Base-by-base conservation (phyloP, 163 green algal genomes). In the Trebouxia gelatinosa region DNA sequence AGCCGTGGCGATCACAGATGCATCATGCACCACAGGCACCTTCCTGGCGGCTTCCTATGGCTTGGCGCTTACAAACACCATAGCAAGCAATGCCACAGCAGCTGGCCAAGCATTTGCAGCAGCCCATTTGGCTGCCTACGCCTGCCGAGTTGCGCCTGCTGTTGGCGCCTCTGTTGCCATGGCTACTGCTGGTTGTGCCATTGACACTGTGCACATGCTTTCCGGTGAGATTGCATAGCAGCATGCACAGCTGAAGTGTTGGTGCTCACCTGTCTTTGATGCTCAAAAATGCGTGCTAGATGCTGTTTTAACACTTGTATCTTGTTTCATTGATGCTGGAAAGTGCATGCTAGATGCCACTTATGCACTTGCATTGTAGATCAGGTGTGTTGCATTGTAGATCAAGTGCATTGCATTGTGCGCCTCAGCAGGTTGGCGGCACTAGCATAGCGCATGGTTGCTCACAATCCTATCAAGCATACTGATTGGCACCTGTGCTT, bases 21-120 rank as follows among this genome's bases (percentile, higher is more conserved):
- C 35, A 1, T n/a, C 35, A 21, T 72, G 64, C 64, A 72, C 26
- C 21, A 51, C 31, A 21, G 38, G 35, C 7, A 72, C 35, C 1
- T 72, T 72, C 35, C 19, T 72, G 31, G 35, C 64, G 21, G 64
- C 64, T 34, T 37, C 50, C 3, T 72, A 72, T 32, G 35, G 35
- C 5, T 11, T 72, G 37, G 64, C 64, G 26, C 37, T 72, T 21
- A 37, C 35, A 29, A 5, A 21, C 21, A 32, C n/a, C 19, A 72
- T 72, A 31, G 26, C 35, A 37, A 31, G 23, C 3, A 72, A 72
- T 6, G 6, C 31, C 21, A 72, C 64, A 26, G 64, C 64, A 19
- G 64, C 64, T 50, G 64, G 64, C 6, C 35, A 37, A 23, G 64
- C 64, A 3, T 32, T 72, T 21, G 64, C 64, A 11, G 35, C 64